Base-by-base conservation (phyloP, 2,329 filamentous ascomycete genomes). In the Elsinoe arachidis region DNA sequence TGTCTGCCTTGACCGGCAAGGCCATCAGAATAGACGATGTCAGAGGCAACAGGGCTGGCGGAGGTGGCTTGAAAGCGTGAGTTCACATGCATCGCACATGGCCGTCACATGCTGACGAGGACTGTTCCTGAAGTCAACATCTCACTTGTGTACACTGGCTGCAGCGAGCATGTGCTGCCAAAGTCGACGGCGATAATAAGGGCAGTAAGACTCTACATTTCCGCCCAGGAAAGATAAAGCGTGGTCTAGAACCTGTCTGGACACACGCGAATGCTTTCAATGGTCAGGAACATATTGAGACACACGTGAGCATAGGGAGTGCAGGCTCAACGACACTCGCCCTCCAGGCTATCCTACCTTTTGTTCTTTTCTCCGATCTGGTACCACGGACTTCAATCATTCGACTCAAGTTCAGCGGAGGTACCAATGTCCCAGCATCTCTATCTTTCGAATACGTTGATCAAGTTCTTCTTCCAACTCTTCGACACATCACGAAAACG, bases 321-420 rank as follows among this genome's bases (percentile, higher is more conserved):
- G 78, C 79, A 0, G 81, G 81, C 0, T 78, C 76, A 15, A 74
- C 80, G 4, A 79, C 76, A 47, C 70, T 84, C 11, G 75, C 82
- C 0, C 73, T 84, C 55, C 81, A 84, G 65, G 80, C 81, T 4
- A 69, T 84, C 2, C 74, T 84, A 38, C 82, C 82, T 0, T 83
- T 78, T 61, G 66, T 84, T 2, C 66, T 84, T 1, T 77, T 81
- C 41, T 46, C 41, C 7, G 19, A 46, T n/a, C 41, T 19, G 12
- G 19, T 46, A 9, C 41, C 41, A 5, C 12, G 11, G 9, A 26
- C 19, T 9, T 46, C 41, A 11, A 12, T 30, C 6, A 12, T 46
- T 5, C 15, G 41, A 23, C 19, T 46, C n/a, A 46, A 66, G 1
- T 74, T 84, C 35, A 76, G 70, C 7, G 82, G 82, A 5, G 81